Evolutionary conservation across 257 asterid species (phyloP).

Genomic region (Striga asiatica): DNA sequence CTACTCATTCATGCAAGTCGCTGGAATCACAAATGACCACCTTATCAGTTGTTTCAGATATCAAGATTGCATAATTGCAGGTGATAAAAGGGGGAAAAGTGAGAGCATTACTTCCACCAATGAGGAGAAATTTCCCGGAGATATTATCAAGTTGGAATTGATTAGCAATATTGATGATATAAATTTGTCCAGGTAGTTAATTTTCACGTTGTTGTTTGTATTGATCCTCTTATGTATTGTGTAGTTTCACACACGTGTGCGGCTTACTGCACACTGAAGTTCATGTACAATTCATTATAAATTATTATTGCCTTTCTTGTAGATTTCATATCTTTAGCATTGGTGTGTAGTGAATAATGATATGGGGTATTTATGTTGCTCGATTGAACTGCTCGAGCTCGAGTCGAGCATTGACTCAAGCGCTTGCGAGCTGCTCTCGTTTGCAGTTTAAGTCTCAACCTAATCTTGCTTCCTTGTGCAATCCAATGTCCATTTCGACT

Average conservation of each 20-base stretch:
- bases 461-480: neutral
- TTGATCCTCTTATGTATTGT: slow-evolving; percentile 20
- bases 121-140: slow-evolving; percentile 35
- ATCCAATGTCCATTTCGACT: neutral
- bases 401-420: too few species aligned
- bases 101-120: slow-evolving; percentile 20
- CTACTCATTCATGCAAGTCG: slow-evolving; percentile 83
- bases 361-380: too few species aligned
- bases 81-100: slow-evolving; percentile 28
- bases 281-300: slow-evolving; percentile 31
- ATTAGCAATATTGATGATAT: slow-evolving; percentile 45
- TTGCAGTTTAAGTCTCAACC: neutral
- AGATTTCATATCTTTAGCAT: slow-evolving; percentile 13
- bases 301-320: slow-evolving; percentile 18
- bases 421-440: too few species aligned
- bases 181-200: slow-evolving; percentile 38
- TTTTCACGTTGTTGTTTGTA: slow-evolving; percentile 5
- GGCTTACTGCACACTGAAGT: slow-evolving; percentile 9
- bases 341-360: neutral
- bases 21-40: slow-evolving; percentile 77
- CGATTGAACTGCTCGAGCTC: too few species aligned
- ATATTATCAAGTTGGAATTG: slow-evolving; percentile 35
- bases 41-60: slow-evolving; percentile 67
- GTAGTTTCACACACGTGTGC: slow-evolving; percentile 15
- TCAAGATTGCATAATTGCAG: slow-evolving; percentile 37